Conservation (phyloP, 2,329 filamentous ascomycete genomes). For the Dactylellina drechsleri region DNA sequence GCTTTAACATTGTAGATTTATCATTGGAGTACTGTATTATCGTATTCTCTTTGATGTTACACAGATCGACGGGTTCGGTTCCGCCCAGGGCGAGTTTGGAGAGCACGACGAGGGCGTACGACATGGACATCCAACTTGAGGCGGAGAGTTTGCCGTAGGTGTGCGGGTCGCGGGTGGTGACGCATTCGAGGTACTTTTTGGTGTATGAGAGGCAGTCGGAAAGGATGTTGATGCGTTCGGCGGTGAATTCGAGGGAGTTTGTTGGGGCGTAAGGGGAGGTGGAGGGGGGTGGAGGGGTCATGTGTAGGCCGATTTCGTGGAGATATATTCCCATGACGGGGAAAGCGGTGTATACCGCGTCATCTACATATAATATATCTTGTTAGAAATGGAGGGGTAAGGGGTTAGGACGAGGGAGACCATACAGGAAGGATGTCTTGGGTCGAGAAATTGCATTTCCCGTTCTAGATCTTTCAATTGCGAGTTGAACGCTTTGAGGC, state of each 20-base stretch:
- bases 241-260: constrained; percentile 32
- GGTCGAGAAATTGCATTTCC: constrained; percentile 56
- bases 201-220: constrained; percentile 40
- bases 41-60: constrained; percentile 48
- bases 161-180: constrained; percentile 21
- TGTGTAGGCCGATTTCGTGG: constrained; percentile 49
- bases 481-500: constrained; percentile 57
- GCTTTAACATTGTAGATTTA: constrained; percentile 37
- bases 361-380: constrained; percentile 32
- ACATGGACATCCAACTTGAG: constrained; percentile 45
- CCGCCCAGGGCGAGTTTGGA: constrained; percentile 42
- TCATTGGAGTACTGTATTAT: constrained; percentile 40
- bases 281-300: constrained; percentile 43
- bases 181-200: constrained; percentile 41
- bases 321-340: constrained; percentile 58
- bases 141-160: constrained; percentile 28
- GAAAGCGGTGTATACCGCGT: constrained; percentile 28
- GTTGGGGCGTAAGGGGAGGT: constrained; percentile 30
- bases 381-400: constrained; percentile 40
- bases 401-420: constrained; percentile 35
- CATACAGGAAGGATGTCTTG: constrained; percentile 45
- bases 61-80: constrained; percentile 49
- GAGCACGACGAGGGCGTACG: constrained; percentile 44
- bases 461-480: constrained; percentile 56
- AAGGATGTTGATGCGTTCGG: constrained; percentile 49